Percentiles rank a stretch among this genome's conserved stretches.
Evolutionary conservation across 2,329 filamentous ascomycete species (phyloP).

Genomic region (Trichoderma hamatum): DNA sequence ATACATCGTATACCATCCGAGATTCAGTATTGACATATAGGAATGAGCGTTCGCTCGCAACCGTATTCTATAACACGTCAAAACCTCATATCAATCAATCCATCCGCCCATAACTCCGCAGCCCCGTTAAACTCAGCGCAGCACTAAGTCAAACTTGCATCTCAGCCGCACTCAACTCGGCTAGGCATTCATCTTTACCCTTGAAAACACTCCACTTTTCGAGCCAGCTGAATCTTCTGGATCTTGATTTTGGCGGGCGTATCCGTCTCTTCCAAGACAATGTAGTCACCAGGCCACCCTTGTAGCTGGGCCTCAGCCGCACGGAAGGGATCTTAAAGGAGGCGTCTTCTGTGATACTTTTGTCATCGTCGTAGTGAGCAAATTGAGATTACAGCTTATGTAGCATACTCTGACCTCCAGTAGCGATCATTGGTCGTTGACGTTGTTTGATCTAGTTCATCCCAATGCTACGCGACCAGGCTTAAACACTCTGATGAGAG

Average conservation of each 20-base stretch:
- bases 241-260: background rate
- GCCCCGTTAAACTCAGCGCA: background rate
- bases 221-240: background rate
- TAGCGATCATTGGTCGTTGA: background rate
- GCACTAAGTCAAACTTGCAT: background rate
- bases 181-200: background rate
- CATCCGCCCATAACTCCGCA: background rate
- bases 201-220: background rate
- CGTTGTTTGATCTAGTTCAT: background rate
- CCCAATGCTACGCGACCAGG: background rate
- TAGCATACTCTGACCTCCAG: background rate
- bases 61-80: no score
- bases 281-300: background rate
- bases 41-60: no score
- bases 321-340: background rate
- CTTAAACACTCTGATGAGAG: no score
- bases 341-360: background rate
- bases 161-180: constrained; percentile 3
- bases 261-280: background rate
- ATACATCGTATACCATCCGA: no score
- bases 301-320: background rate
- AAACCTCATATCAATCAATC: background rate
- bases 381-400: background rate
- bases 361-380: background rate
- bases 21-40: no score